These are phyloP conservation scores for Calycina marina DNA, from an alignment of 2,329 filamentous ascomycete genomes.

Conservation along the genomic window DNA sequence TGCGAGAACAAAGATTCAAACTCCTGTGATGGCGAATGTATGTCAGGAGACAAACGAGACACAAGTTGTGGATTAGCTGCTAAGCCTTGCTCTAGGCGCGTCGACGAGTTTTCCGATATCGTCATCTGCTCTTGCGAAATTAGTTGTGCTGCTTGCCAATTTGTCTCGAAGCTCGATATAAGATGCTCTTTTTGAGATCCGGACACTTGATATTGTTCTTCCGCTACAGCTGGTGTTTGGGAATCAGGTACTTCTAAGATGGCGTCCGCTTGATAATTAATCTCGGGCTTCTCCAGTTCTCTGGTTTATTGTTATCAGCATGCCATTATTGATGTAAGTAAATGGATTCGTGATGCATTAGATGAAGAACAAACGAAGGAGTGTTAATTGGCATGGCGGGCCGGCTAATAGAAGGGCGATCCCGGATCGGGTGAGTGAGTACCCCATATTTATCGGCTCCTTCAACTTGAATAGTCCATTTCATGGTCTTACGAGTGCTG, in stretches of 20 bases:
- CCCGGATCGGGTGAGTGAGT: background rate
- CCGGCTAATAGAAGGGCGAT: too few species aligned
- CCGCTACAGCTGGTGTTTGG: background rate
- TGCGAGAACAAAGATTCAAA: background rate
- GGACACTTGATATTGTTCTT: background rate
- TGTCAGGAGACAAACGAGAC: background rate
- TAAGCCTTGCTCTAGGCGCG: background rate
- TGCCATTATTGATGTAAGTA: background rate
- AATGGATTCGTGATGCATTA: background rate
- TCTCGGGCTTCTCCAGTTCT: background rate
- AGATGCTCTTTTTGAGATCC: background rate
- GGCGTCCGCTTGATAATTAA: conserved; percentile 1
- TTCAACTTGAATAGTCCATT: background rate
- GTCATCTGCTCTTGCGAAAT: conserved; percentile 2
- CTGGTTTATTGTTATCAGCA: background rate
- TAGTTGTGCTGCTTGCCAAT: conserved; percentile 8
- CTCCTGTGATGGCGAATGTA: background rate
- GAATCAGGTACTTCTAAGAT: background rate
- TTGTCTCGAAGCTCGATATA: conserved; percentile 4
- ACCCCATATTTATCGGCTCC: background rate
- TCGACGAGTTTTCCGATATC: background rate
- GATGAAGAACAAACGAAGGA: background rate
- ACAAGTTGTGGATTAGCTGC: background rate
- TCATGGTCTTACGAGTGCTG: too few species aligned
- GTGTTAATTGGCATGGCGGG: too few species aligned